These are phyloP conservation scores for Blepharisma stoltei DNA, from an alignment of 73 alveolate species.

Conservation along the genomic window DNA sequence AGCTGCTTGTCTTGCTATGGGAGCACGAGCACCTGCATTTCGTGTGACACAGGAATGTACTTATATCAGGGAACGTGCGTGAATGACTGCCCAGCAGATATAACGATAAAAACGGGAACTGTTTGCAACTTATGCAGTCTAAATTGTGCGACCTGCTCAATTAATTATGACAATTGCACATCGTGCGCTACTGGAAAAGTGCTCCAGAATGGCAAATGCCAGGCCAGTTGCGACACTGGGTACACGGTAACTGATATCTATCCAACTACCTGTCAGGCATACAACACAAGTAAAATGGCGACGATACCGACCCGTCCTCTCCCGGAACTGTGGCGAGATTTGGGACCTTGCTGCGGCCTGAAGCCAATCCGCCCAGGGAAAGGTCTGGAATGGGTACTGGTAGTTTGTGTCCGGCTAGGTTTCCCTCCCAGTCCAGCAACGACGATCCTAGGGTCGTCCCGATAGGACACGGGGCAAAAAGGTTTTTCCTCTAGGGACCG, in stretches of 20 bases:
- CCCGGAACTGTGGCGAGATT: no score
- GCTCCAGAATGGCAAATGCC: background rate
- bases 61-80: background rate
- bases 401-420: no score
- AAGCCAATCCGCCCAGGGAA: no score
- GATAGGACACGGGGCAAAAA: no score
- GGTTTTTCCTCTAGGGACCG: no score
- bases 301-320: no score
- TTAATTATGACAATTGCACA: background rate
- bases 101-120: background rate
- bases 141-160: background rate
- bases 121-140: slow-evolving; percentile 5
- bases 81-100: background rate
- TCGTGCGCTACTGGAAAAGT: background rate
- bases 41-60: background rate
- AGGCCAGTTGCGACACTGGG: background rate
- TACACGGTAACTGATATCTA: background rate
- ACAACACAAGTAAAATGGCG: no score
- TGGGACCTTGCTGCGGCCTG: no score
- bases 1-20: background rate
- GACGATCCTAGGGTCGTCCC: no score
- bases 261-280: background rate
- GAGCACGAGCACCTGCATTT: background rate
- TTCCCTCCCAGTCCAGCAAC: no score
- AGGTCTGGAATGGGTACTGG: no score